Percentiles rank a stretch among this genome's conserved stretches.
These are phyloP conservation scores for Aspergillus clavatus DNA, from an alignment of 2,329 filamentous ascomycete genomes.

Conservation along the genomic window DNA sequence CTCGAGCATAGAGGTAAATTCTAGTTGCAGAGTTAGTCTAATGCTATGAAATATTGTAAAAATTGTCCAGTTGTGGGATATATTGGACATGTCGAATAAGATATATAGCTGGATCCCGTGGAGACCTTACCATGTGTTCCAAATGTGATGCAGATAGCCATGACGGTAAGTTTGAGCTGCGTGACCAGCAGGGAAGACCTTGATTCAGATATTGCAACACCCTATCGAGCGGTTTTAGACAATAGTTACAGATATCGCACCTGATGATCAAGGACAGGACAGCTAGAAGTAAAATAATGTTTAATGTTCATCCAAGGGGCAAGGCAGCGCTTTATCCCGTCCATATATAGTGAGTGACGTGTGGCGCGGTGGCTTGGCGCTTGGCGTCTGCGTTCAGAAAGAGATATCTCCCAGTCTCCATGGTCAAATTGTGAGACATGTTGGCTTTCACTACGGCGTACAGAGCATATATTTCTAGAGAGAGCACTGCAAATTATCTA, in stretches of 20 bases:
- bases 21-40: constrained; percentile 21
- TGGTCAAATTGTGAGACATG: no score
- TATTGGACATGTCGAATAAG: background rate
- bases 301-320: constrained; percentile 11
- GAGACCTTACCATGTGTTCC: constrained; percentile 36
- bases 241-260: no score
- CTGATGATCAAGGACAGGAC: no score
- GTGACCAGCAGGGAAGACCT: no score
- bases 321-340: no score
- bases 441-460: no score
- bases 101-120: background rate
- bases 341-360: constrained; percentile 18
- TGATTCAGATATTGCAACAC: no score
- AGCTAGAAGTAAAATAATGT: no score
- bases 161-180: constrained; percentile 17
- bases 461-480: no score
- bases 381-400: constrained; percentile 12
- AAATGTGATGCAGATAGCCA: constrained; percentile 43
- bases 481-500: no score
- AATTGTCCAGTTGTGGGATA: background rate
- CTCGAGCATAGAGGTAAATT: constrained; percentile 42
- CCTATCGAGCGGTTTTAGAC: no score
- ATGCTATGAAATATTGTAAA: background rate
- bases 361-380: constrained; percentile 35
- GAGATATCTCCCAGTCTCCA: no score